A percentile compares a stretch with the other conserved stretches of the same genome.
Evolutionary conservation across 2,329 filamentous ascomycete species (phyloP).

Genomic region (Lasiodiplodia sp.): DNA sequence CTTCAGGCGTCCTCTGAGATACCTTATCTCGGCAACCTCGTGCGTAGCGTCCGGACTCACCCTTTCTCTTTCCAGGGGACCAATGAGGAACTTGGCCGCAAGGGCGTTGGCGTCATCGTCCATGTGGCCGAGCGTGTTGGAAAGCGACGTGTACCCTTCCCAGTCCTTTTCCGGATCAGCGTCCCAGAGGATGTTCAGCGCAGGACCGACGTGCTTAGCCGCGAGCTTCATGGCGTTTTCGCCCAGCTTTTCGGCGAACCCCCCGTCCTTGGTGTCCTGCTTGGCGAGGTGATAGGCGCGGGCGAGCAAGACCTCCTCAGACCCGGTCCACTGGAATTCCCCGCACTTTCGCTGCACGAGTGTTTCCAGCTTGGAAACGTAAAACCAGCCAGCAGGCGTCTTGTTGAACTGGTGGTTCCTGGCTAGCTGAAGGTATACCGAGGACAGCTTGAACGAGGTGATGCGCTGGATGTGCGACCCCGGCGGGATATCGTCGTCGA

Average conservation of each 20-base stretch:
- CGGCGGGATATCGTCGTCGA: neutral
- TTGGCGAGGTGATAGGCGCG: conserved; percentile 4
- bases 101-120: conserved; percentile 10
- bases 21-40: neutral
- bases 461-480: neutral
- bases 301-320: conserved; percentile 4
- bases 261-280: neutral
- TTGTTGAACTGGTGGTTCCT: neutral
- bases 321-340: conserved; percentile 11
- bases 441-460: conserved; percentile 9
- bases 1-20: conserved; percentile 4
- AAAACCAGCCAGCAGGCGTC: neutral
- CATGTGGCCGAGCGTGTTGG: conserved; percentile 19
- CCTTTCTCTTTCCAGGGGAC: neutral
- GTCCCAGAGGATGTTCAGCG: conserved; percentile 2
- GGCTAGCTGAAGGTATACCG: neutral
- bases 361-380: neutral
- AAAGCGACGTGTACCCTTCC: conserved; percentile 8
- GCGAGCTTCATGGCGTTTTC: neutral
- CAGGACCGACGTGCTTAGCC: conserved; percentile 7
- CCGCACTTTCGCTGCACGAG: neutral
- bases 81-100: conserved; percentile 10
- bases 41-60: neutral
- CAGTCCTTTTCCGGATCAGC: neutral
- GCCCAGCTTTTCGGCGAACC: neutral